These are phyloP conservation scores for Fusarium xyrophilum DNA, from an alignment of 2,329 filamentous ascomycete genomes.

Conservation along the genomic window DNA sequence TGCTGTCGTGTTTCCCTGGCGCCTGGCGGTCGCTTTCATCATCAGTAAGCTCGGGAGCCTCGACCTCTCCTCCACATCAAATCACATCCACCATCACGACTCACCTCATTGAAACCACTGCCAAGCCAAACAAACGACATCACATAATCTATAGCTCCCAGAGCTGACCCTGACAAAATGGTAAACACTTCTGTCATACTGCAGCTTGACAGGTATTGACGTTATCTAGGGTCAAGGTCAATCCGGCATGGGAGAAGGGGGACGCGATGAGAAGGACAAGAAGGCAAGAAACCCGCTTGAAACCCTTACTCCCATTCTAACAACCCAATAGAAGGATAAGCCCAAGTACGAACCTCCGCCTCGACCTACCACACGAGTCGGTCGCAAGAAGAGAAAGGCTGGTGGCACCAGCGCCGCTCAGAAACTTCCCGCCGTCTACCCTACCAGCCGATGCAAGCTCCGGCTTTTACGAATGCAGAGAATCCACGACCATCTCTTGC, in stretches of 20 bases:
- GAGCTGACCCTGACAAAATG: conserved; percentile 47
- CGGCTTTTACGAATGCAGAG: conserved; percentile 97
- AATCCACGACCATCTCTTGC: conserved; percentile 93
- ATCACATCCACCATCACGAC: conserved; percentile 31
- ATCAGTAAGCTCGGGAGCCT: conserved; percentile 44
- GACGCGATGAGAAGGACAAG: conserved; percentile 88
- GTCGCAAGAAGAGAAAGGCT: conserved; percentile 97
- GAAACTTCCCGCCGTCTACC: conserved; percentile 92
- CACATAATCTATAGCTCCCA: conserved; percentile 32
- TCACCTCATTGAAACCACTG: conserved; percentile 13
- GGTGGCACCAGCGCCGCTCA: conserved; percentile 92
- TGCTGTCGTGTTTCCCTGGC: conserved; percentile 56
- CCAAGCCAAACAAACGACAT: conserved; percentile 5
- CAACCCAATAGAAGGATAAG: conserved; percentile 84
- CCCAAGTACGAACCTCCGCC: conserved; percentile 99
- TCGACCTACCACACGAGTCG: conserved; percentile 93
- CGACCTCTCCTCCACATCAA: conserved; percentile 38
- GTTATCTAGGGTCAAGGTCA: conserved; percentile 75
- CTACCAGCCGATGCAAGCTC: conserved; percentile 96
- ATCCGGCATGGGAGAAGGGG: conserved; percentile 86
- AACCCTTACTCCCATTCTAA: conserved; percentile 24
- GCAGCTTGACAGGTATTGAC: conserved; percentile 25
- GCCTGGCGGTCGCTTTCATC: conserved; percentile 49
- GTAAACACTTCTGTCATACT: conserved; percentile 28
- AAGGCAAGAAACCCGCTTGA: conserved; percentile 66